Evolutionary conservation across 2,329 filamentous ascomycete species (phyloP).

Genomic region (Teratosphaeria zuluensis): DNA sequence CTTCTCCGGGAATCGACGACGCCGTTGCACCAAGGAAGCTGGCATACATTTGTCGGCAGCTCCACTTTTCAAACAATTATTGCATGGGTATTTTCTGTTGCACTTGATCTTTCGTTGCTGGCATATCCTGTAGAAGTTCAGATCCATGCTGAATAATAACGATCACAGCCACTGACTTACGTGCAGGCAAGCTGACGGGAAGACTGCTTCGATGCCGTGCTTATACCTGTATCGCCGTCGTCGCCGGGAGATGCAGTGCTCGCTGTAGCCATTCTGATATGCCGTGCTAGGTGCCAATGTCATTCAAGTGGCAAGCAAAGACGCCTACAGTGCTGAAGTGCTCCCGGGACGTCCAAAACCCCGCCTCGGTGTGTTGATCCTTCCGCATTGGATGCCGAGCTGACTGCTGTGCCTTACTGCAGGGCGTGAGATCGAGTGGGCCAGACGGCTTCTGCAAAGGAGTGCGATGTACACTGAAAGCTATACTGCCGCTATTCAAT

Average conservation of each 20-base stretch:
- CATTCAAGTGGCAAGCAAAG: too few relatives aligned
- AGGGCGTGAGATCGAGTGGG: background rate
- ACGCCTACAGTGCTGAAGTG: too few relatives aligned
- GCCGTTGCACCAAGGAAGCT: constrained; percentile 44
- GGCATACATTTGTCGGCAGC: constrained; percentile 43
- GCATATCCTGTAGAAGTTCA: background rate
- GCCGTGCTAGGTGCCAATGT: too few relatives aligned
- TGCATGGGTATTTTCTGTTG: background rate
- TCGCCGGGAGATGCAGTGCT: too few relatives aligned
- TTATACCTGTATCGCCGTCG: background rate
- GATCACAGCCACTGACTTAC: background rate
- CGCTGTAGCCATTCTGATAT: too few relatives aligned
- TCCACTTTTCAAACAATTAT: constrained; percentile 53
- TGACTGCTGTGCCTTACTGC: too few relatives aligned
- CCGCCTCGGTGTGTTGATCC: too few relatives aligned
- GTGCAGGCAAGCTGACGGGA: background rate
- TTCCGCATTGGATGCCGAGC: too few relatives aligned
- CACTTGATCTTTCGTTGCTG: background rate
- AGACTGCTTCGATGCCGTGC: background rate
- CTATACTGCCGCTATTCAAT: background rate
- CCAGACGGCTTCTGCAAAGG: background rate
- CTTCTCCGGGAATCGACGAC: constrained; percentile 56
- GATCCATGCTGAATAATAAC: background rate
- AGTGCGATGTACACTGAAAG: background rate
- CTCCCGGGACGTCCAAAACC: too few relatives aligned